Percentiles rank a stretch among this genome's conserved stretches.
Conservation (phyloP, 441 rosid species). For the Theobroma grandiflorum region DNA sequence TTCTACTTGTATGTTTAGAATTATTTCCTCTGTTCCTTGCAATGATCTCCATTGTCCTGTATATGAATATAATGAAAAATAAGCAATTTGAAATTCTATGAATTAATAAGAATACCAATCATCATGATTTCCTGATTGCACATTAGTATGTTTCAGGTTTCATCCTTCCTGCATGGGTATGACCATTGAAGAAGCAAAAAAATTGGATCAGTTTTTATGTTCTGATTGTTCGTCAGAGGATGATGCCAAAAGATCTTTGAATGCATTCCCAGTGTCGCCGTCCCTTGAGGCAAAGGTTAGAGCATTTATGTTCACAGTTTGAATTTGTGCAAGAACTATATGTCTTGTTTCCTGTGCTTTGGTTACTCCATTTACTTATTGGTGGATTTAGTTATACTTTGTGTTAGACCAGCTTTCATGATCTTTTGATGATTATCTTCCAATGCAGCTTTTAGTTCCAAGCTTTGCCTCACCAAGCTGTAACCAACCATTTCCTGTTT, state of each 20-base stretch:
- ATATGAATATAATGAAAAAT: background rate
- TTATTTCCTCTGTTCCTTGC: background rate
- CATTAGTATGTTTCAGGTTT: conserved; percentile 52
- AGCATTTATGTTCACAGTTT: background rate
- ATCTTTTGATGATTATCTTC: background rate
- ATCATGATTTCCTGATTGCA: conserved; percentile 22
- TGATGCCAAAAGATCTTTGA: conserved; percentile 65
- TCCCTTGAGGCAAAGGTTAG: conserved; percentile 72
- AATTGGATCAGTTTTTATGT: conserved; percentile 79
- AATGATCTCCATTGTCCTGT: conserved; percentile 7
- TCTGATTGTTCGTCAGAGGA: conserved; percentile 78
- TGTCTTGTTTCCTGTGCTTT: background rate
- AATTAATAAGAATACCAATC: background rate
- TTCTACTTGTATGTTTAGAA: background rate
- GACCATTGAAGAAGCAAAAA: conserved; percentile 91
- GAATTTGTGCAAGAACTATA: background rate
- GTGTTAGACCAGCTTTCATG: background rate
- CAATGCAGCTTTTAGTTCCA: conserved; percentile 6
- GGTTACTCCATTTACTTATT: background rate
- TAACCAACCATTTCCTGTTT: background rate
- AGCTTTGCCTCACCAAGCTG: background rate
- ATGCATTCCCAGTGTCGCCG: conserved; percentile 60
- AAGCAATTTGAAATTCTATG: background rate
- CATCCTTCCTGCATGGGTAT: conserved; percentile 86
- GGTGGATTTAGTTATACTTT: background rate